These are phyloP conservation scores for Diaporthe citri DNA, from an alignment of 2,329 filamentous ascomycete genomes.

Conservation along the genomic window DNA sequence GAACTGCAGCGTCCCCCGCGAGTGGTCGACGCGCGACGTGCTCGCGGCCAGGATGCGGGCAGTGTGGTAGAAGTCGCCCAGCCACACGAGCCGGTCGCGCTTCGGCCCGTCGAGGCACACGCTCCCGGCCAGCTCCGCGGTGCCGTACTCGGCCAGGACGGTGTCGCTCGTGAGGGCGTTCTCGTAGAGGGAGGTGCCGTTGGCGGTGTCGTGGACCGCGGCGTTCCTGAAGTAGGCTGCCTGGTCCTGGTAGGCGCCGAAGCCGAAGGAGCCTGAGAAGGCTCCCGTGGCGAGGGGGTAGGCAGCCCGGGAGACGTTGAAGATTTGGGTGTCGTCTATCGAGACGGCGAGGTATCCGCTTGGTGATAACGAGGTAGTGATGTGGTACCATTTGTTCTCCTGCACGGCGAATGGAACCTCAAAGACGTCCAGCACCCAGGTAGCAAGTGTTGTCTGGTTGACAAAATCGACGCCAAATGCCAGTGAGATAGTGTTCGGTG, in stretches of 20 bases:
- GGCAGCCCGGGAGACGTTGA: constrained; percentile 40
- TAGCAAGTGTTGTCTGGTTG: constrained; percentile 51
- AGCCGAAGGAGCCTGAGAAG: constrained; percentile 52
- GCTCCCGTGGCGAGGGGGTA: constrained; percentile 27
- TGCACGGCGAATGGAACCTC: constrained; percentile 45
- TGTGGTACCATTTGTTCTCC: constrained; percentile 53
- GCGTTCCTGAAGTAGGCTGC: constrained; percentile 53
- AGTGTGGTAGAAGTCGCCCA: constrained; percentile 58
- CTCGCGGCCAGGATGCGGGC: constrained; percentile 51
- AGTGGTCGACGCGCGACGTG: constrained; percentile 53
- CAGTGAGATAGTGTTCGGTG: constrained; percentile 52
- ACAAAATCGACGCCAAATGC: constrained; percentile 52
- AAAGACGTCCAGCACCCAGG: constrained; percentile 46
- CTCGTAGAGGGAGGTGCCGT: constrained; percentile 50
- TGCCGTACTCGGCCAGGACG: constrained; percentile 53
- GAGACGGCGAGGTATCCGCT: constrained; percentile 46
- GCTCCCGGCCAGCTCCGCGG: constrained; percentile 49
- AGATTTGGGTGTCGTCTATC: constrained; percentile 45
- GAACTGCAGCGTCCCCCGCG: constrained; percentile 51
- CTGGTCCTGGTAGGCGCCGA: constrained; percentile 57
- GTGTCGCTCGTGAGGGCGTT: constrained; percentile 46
- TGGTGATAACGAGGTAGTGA: constrained; percentile 48
- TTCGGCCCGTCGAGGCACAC: constrained; percentile 58
- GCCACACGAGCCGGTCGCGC: constrained; percentile 56
- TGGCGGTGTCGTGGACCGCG: constrained; percentile 44